Evolutionary conservation across 345 rosid genomes (phyloP), one percentile per base, ranked within the genome.

Genomic region (Acer negundo): DNA sequence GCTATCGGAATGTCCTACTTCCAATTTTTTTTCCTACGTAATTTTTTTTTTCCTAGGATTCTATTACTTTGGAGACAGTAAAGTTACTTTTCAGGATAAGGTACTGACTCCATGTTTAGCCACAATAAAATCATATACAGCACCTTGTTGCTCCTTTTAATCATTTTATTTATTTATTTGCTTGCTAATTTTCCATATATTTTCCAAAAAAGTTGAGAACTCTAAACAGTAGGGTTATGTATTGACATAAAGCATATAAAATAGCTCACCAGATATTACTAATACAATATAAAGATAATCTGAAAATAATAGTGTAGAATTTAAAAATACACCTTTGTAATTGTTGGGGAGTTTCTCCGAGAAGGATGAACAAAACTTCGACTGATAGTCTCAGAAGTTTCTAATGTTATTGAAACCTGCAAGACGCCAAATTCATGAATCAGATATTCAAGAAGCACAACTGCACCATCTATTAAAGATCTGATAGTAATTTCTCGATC

Each of bases 311-410:
- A 35, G 16, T 11, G 38, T 23, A 70, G 26, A 62, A 69, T 5
- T 10, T 24, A 28, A 40, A 67, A 38, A 5, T 24, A 31, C 62
- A 94, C 99, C 97, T 94, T 96, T 2, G 95, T 89, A 78, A 91
- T 88, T 72, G 90, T 94, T 22, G 94, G 95, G 46, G 97, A 91
- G 79, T 90, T 94, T 83, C 88, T 91, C 64, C 95, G 87, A 82
- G 99, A 94, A 76, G 94, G 93, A 84, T 96, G 99, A 79, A 94
- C 88, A 71, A 77, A 91, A 67, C 69, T 88, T 28, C 87, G 81
- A 77, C 82, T 86, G 82, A 94, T 84, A 44, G 90, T 96, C 91
- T 96, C 98, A 69, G 90, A 88, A 77, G 92, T 94, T 86, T 96
- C 98, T 82, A 96, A 78, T 5, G 93, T 91, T 82, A 94, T 85